These are phyloP conservation scores for Raphanus sativus DNA, from an alignment of 345 rosid genomes.

Conservation along the genomic window DNA sequence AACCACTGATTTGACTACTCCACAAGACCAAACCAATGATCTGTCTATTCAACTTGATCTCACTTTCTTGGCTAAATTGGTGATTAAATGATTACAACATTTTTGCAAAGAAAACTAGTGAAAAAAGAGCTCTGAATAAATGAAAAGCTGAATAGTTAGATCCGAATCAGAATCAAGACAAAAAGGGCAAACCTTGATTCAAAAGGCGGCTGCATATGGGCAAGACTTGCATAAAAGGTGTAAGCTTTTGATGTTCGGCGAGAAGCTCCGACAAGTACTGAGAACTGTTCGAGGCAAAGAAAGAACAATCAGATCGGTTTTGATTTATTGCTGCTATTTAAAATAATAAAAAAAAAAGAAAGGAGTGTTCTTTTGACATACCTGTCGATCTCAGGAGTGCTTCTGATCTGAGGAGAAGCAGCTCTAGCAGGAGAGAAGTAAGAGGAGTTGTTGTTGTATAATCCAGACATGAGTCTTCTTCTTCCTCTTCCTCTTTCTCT, in stretches of 20 bases:
- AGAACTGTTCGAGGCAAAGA: constrained; percentile 40
- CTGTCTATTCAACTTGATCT: constrained; percentile 1
- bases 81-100: too few species aligned
- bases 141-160: neutral
- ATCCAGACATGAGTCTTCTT: constrained; percentile 68
- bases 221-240: constrained; percentile 85
- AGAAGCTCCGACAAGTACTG: constrained; percentile 90
- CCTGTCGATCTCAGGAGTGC: constrained; percentile 94
- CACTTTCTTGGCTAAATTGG: neutral
- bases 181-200: constrained; percentile 71
- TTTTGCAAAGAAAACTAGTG: too few species aligned
- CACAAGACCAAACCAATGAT: neutral
- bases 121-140: neutral
- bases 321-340: neutral
- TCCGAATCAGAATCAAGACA: constrained; percentile 29
- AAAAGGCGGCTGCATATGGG: constrained; percentile 87
- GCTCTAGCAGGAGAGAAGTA: constrained; percentile 97
- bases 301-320: constrained; percentile 16
- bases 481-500: neutral
- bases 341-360: neutral
- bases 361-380: constrained; percentile 38
- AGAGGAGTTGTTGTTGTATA: constrained; percentile 72
- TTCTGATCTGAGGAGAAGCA: constrained; percentile 98
- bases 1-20: neutral
- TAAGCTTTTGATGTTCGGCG: constrained; percentile 95